phyloP scores from a whole-genome alignment of 371 early-diverging fungal species.

The Blakeslea trispora region DNA sequence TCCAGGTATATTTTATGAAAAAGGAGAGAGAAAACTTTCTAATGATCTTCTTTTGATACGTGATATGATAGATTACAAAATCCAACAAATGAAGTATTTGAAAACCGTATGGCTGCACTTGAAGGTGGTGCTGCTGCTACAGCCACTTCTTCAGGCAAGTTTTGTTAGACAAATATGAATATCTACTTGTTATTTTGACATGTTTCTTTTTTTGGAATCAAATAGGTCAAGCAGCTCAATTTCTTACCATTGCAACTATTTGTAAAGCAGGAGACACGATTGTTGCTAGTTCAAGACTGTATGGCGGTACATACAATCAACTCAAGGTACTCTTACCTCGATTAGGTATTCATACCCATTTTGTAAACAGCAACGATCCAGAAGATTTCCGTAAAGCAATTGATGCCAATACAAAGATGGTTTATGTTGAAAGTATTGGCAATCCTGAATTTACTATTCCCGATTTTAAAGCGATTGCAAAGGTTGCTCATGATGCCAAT shows the following conservation, averaged over 20 bases:
- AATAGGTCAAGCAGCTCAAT: conserved; percentile 79
- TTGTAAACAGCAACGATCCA: conserved; percentile 72
- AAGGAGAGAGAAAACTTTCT: not conserved
- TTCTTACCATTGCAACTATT: conserved; percentile 74
- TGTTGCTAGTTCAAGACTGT: conserved; percentile 73
- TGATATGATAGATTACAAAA: conserved; percentile 52
- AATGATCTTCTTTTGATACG: not conserved
- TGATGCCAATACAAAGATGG: conserved; percentile 83
- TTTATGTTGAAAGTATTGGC: conserved; percentile 87
- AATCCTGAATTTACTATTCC: conserved; percentile 86
- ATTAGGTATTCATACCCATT: conserved; percentile 78
- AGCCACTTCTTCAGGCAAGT: conserved; percentile 50
- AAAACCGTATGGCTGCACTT: conserved; percentile 85
- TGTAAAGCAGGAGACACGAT: conserved; percentile 83
- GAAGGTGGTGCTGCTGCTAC: conserved; percentile 76
- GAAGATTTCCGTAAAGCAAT: conserved; percentile 65
- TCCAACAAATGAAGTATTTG: conserved; percentile 88
- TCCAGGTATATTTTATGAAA: conserved; percentile 47
- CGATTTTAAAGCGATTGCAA: conserved; percentile 79
- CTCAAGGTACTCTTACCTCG: conserved; percentile 83
- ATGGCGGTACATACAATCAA: conserved; percentile 90
- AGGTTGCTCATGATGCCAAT: conserved; percentile 78
- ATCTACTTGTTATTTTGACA: no score
- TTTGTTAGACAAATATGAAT: not conserved
- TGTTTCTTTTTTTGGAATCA: conserved; percentile 21